Evolutionary conservation across 2,329 filamentous ascomycete genomes (phyloP), one percentile per base, ranked within the genome.

Genomic region (Pleomassaria siparia): DNA sequence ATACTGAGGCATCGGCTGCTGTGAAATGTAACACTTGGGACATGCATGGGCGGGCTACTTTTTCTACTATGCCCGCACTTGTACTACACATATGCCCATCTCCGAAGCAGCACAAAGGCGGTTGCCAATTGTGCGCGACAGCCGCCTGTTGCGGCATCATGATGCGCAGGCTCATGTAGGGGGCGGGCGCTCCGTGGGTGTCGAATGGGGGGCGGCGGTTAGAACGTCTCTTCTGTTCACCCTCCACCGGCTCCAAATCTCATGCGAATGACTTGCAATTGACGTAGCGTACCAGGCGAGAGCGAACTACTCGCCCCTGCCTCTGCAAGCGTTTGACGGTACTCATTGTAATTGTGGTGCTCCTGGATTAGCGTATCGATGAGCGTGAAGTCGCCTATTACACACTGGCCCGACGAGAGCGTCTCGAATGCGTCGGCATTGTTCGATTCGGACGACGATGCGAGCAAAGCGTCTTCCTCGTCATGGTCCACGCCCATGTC

Each of bases 341-440:
- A 66, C 7, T 62, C 64, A 40, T 66, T 57, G 49, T 71, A 72
- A 40, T 71, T 60, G 47, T 59, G 55, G 50, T 74, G 67, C 46
- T 76, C 72, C 29, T 75, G 70, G 7, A 69, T 63, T 25, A 76
- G 54, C 1, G 73, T 74, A 47, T 72, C 66, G 43, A 68, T 51
- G 21, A 77, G 46, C 41, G 72, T 63, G 41, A 78, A 66, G 47
- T 77, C 72, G 2, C 70, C 74, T 47, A 78, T 63, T 11, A 76
- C 63, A 46, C 73, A 73, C 51, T 77, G 74, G 11, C 76, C 76
- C 7, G 74, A 75, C 48, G 71, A 70, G 53, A 78, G 74, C 24
- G 72, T 58, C 47, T 78, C 75, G 44, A 76, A 70, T 25, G 63
- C 63, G 44, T 69, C 66, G 22, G 53, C 51, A 25, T 62, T 59